phyloP scores from a whole-genome alignment of 192 early-diverging fungal genomes.

The Chytriomyces sp. region DNA sequence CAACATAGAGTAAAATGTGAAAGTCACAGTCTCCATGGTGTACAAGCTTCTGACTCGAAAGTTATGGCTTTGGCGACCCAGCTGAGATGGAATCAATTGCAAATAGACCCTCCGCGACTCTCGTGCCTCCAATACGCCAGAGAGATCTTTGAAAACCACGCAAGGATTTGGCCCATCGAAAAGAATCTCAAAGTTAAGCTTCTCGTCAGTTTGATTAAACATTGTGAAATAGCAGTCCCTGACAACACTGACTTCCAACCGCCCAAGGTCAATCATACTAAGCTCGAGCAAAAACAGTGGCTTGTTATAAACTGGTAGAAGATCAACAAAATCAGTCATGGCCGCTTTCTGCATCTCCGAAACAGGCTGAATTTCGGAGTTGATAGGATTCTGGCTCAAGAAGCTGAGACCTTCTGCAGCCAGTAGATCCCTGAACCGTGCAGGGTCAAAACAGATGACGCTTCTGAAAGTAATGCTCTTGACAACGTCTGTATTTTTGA shows the following conservation, averaged over 20 bases:
- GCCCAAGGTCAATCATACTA: slow-evolving; percentile 51
- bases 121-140: slow-evolving; percentile 47
- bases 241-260: slow-evolving; percentile 47
- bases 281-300: slow-evolving; percentile 46
- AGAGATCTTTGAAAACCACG: slow-evolving; percentile 7
- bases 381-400: slow-evolving; percentile 7
- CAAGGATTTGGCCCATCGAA: neutral
- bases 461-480: slow-evolving; percentile 69
- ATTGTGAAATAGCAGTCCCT: slow-evolving; percentile 63
- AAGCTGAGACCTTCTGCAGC: slow-evolving; percentile 8
- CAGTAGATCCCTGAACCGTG: slow-evolving; percentile 4
- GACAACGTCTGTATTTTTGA: slow-evolving; percentile 79
- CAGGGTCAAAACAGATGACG: slow-evolving; percentile 50
- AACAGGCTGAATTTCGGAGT: neutral
- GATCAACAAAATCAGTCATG: slow-evolving; percentile 4
- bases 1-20: slow-evolving; percentile 57
- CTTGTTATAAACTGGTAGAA: neutral
- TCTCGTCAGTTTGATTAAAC: slow-evolving; percentile 36
- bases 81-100: slow-evolving; percentile 42
- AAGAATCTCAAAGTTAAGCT: slow-evolving; percentile 25
- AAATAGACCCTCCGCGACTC: slow-evolving; percentile 65
- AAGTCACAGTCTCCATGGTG: slow-evolving; percentile 44
- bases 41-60: slow-evolving; percentile 48
- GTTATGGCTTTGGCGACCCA: slow-evolving; percentile 59
- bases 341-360: neutral